Conservation (phyloP, 805 yeast genomes). For the Saccharomycopsis sp. region DNA sequence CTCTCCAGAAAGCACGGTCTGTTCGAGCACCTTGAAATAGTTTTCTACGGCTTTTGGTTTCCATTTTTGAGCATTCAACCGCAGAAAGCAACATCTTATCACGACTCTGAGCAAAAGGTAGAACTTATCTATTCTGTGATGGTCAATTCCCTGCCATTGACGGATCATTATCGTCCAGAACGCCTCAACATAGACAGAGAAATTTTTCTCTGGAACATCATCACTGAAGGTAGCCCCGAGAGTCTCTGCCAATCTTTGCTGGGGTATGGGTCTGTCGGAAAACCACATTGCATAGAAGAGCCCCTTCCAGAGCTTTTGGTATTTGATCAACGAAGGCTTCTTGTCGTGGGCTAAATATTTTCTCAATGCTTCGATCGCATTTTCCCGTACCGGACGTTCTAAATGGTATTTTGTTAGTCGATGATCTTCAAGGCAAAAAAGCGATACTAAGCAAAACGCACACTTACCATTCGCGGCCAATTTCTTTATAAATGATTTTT, state of each 20-base stretch:
- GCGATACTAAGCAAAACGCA: too few species aligned
- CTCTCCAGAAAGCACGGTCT: constrained; percentile 47
- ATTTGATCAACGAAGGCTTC: constrained; percentile 40
- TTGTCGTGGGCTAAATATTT: constrained; percentile 44
- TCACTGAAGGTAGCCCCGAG: constrained; percentile 53
- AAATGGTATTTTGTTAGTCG: constrained; percentile 15
- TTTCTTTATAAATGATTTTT: constrained; percentile 58
- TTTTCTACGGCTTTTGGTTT: constrained; percentile 36
- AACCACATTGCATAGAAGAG: constrained; percentile 94
- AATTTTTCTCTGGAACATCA: constrained; percentile 36
- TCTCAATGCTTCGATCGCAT: constrained; percentile 60
- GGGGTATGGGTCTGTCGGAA: constrained; percentile 88
- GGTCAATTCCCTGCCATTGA: constrained; percentile 84
- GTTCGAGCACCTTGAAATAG: constrained; percentile 40
- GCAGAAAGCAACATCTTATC: constrained; percentile 54
- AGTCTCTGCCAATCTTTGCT: constrained; percentile 71
- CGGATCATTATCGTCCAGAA: constrained; percentile 74
- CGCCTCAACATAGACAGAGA: constrained; percentile 52
- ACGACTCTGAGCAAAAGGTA: constrained; percentile 75
- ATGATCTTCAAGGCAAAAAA: not conserved
- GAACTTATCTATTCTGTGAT: constrained; percentile 80
- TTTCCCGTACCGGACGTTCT: constrained; percentile 64
- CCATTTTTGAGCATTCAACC: constrained; percentile 52
- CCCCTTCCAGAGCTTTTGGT: constrained; percentile 94
- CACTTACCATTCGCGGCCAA: constrained; percentile 66